Evolutionary conservation across 106 monocot genomes (phyloP).

Genomic region (Triglochin maritima): DNA sequence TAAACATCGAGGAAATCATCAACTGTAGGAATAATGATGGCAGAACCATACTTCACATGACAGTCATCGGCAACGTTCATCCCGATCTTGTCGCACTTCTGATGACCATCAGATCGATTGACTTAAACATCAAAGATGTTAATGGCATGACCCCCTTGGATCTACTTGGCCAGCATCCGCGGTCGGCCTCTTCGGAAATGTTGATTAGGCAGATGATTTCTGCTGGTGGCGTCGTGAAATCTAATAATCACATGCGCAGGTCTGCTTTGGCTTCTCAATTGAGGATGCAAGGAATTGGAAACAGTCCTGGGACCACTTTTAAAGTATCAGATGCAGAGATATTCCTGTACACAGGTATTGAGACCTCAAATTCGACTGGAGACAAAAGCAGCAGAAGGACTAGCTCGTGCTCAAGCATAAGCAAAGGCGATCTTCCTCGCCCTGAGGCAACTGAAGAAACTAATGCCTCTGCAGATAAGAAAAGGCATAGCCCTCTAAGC

Average conservation of each 20-base stretch:
- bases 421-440: constrained; percentile 18
- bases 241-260: constrained; percentile 16
- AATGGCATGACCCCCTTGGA: constrained; percentile 77
- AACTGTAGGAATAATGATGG: constrained; percentile 61
- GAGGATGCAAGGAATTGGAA: constrained; percentile 36
- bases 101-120: constrained; percentile 38
- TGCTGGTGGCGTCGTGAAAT: constrained; percentile 53
- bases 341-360: constrained; percentile 55
- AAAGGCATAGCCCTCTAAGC: constrained; percentile 33
- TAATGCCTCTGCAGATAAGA: constrained; percentile 14
- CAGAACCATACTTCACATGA: constrained; percentile 68
- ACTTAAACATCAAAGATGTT: constrained; percentile 54
- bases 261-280: constrained; percentile 32
- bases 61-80: constrained; percentile 52
- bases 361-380: constrained; percentile 2
- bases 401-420: constrained; percentile 45
- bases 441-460: constrained; percentile 7
- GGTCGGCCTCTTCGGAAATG: constrained; percentile 48
- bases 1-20: constrained; percentile 39
- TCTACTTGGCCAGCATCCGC: constrained; percentile 36
- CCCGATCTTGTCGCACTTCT: constrained; percentile 57
- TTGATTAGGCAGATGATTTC: constrained; percentile 59
- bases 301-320: constrained; percentile 74
- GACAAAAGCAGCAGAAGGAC: constrained; percentile 32
- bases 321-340: constrained; percentile 78